Conservation (phyloP, 306 rosid species). For the Vigna hirtella region DNA sequence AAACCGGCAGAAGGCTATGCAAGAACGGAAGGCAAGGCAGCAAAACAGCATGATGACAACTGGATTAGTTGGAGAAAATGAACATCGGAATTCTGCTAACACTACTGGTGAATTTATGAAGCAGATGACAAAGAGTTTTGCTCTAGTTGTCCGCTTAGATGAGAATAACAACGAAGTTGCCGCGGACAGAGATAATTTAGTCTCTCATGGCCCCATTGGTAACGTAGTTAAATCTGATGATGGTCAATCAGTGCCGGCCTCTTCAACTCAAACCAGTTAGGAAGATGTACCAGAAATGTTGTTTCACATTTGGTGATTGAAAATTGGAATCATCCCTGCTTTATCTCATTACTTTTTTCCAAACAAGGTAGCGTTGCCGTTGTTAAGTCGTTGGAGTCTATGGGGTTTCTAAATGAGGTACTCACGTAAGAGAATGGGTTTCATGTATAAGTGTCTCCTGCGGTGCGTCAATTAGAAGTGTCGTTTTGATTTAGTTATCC, state of each 20-base stretch:
- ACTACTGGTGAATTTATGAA: constrained; percentile 65
- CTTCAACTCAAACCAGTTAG: constrained; percentile 67
- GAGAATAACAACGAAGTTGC: constrained; percentile 62
- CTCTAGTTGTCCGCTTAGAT: constrained; percentile 75
- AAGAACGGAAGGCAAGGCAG: constrained; percentile 78
- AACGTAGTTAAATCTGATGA: constrained; percentile 61
- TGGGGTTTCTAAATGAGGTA: constrained; percentile 39
- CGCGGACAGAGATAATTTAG: constrained; percentile 53
- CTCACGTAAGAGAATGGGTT: constrained; percentile 46
- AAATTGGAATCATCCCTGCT: constrained; percentile 44
- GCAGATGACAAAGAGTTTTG: constrained; percentile 87
- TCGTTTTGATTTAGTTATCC: constrained; percentile 45
- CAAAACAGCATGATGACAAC: constrained; percentile 61
- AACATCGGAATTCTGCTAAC: constrained; percentile 57
- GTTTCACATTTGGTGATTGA: constrained; percentile 40
- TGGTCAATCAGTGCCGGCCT: constrained; percentile 54
- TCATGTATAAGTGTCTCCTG: constrained; percentile 55
- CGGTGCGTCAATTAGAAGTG: constrained; percentile 44
- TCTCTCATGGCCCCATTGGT: constrained; percentile 53
- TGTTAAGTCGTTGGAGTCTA: constrained; percentile 46
- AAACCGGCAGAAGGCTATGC: constrained; percentile 87
- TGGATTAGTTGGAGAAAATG: constrained; percentile 67
- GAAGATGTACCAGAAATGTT: constrained; percentile 31
- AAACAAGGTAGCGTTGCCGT: constrained; percentile 54
- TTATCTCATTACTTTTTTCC: constrained; percentile 46